Conservation (phyloP, 2,329 filamentous ascomycete species). For the Fusarium sterilihyphosum region DNA sequence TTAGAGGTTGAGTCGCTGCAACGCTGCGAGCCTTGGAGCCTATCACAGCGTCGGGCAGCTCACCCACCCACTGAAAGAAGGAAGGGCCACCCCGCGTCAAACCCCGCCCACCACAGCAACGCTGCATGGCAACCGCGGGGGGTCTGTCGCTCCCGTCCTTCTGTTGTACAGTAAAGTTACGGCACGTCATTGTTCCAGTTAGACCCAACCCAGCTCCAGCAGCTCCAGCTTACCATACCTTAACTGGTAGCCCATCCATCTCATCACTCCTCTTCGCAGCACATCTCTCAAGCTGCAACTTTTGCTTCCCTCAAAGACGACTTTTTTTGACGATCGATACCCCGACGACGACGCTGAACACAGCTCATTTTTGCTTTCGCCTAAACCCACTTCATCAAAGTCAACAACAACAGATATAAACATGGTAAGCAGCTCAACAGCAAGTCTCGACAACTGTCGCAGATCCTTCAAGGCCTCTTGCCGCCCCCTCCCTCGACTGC, state of each 20-base stretch:
- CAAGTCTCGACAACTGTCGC: background rate
- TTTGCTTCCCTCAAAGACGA: conserved; percentile 11
- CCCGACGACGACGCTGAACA: background rate
- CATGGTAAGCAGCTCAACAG: conserved; percentile 28
- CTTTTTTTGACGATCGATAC: background rate
- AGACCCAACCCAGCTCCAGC: conserved; percentile 8
- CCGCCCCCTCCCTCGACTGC: background rate
- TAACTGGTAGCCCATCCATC: conserved; percentile 12
- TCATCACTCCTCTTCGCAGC: conserved; percentile 13
- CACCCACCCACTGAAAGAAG: conserved; percentile 10
- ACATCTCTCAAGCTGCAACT: conserved; percentile 16
- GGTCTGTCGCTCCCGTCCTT: background rate
- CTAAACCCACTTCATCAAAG: background rate
- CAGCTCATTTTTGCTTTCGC: background rate
- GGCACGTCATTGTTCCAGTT: conserved; percentile 40
- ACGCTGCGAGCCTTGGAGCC: background rate
- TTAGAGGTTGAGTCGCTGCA: conserved; percentile 16
- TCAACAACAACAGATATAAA: conserved; percentile 12
- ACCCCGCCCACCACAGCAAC: conserved; percentile 32
- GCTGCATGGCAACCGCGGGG: conserved; percentile 25
- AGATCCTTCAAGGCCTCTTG: background rate
- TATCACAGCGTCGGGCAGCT: background rate
- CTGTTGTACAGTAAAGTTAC: conserved; percentile 18
- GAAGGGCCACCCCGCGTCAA: conserved; percentile 31
- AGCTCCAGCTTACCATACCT: conserved; percentile 30